phyloP scores from a whole-genome alignment of 106 monocot species.

The Dendrobium nobile region DNA sequence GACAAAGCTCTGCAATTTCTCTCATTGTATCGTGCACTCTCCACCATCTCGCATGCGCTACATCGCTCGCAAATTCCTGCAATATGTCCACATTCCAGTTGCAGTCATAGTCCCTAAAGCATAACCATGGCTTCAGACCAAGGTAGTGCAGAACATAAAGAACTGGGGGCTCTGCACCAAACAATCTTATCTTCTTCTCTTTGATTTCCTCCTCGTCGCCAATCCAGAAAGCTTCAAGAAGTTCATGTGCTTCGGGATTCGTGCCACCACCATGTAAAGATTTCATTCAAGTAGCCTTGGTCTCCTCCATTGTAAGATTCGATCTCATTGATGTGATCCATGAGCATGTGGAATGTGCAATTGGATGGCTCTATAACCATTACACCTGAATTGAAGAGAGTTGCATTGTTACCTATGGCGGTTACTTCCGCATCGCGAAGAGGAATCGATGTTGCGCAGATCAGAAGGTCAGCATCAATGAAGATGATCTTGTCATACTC shows the following conservation, averaged over 20 bases:
- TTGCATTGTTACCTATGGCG: slow-evolving; percentile 44
- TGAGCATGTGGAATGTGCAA: slow-evolving; percentile 44
- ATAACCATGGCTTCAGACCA: slow-evolving; percentile 54
- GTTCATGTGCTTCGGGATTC: slow-evolving; percentile 46
- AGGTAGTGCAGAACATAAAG: slow-evolving; percentile 54
- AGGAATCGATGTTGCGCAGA: slow-evolving; percentile 52
- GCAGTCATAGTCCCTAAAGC: slow-evolving; percentile 35
- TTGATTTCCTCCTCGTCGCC: slow-evolving; percentile 43
- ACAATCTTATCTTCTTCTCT: slow-evolving; percentile 25
- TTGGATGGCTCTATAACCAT: slow-evolving; percentile 56
- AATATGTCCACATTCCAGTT: slow-evolving; percentile 32
- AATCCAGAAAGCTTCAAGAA: slow-evolving; percentile 50
- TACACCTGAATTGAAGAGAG: slow-evolving; percentile 53
- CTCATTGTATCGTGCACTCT: slow-evolving; percentile 52
- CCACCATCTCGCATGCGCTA: slow-evolving; percentile 56
- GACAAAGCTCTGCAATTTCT: slow-evolving; percentile 35
- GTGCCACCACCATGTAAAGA: slow-evolving; percentile 68
- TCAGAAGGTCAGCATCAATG: slow-evolving; percentile 51
- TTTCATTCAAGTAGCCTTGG: slow-evolving; percentile 53
- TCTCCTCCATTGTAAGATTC: slow-evolving; percentile 62
- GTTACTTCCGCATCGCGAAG: slow-evolving; percentile 42
- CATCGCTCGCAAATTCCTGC: slow-evolving; percentile 60
- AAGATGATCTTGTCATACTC: slow-evolving; percentile 54
- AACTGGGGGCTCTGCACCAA: slow-evolving; percentile 34
- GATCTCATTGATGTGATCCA: slow-evolving; percentile 27